Conservation (phyloP, 83 land plant genomes). For the Diphasiastrum complanatum region DNA sequence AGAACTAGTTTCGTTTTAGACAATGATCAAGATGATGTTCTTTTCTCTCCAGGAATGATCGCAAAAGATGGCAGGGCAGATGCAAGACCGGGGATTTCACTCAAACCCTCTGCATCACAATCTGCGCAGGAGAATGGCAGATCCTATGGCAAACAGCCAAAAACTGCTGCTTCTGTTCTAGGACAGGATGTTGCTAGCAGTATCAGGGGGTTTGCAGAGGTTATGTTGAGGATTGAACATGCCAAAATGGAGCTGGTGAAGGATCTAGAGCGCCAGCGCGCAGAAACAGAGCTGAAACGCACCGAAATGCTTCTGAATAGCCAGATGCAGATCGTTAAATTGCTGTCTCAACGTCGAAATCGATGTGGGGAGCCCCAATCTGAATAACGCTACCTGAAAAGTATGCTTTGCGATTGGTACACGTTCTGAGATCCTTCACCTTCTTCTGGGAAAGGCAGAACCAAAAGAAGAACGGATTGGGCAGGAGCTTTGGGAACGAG, state of each 20-base stretch:
- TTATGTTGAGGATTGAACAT: slow-evolving; percentile 30
- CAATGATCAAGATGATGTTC: slow-evolving; percentile 11
- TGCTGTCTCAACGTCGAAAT: slow-evolving; percentile 11
- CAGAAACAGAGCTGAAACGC: slow-evolving; percentile 37
- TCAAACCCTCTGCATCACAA: slow-evolving; percentile 13
- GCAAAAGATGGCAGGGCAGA: slow-evolving; percentile 17
- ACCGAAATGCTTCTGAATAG: slow-evolving; percentile 37
- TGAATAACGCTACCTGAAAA: too few species aligned
- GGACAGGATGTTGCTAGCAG: slow-evolving; percentile 23
- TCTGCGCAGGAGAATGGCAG: slow-evolving; percentile 8
- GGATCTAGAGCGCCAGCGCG: slow-evolving; percentile 42
- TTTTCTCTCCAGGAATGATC: not conserved
- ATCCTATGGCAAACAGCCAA: not conserved
- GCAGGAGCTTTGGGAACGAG: too few species aligned
- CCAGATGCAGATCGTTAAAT: slow-evolving; percentile 33
- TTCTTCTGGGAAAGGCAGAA: slow-evolving; percentile 1
- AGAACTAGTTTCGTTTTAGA: slow-evolving; percentile 8
- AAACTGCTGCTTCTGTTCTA: not conserved
- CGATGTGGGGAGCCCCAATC: slow-evolving; percentile 14
- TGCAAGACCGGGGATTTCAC: slow-evolving; percentile 11
- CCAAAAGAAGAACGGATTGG: too few species aligned
- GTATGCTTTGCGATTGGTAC: slow-evolving; percentile 9
- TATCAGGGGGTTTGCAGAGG: slow-evolving; percentile 38
- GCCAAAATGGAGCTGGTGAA: slow-evolving; percentile 44
- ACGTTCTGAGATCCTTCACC: slow-evolving; percentile 8